Evolutionary conservation across 345 rosid species (phyloP), one percentile per base, ranked within the genome.

Genomic region (Linum tenue): DNA sequence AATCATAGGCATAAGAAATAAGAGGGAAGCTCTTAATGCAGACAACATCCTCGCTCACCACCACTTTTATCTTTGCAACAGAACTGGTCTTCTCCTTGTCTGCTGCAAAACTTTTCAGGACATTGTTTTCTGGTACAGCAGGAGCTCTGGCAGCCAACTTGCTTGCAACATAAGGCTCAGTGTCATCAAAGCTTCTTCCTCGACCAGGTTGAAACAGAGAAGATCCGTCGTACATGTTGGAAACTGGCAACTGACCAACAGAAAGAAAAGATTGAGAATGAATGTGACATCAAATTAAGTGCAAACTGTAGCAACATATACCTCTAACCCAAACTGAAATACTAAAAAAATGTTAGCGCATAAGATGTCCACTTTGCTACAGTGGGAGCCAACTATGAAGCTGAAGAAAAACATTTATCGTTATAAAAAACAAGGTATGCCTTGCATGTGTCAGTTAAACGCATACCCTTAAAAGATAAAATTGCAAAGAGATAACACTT

Each of bases 61-160:
- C 97, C 63, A 94, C 99, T 94, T 94, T 94, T 65, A 94, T 94
- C 84, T 94, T 94, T 42, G 99, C 99, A 62, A 90, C 99, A 67
- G 97, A 81, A 73, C 83, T 85, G 69, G 78, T 71, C 80, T 83
- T 88, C 68, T 90, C 95, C 78, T 85, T 90, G 70, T 94, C 99
- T 12, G 73, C 88, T 41, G 89, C 86, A 72, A 94, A 85, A 73
- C 85, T 85, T 73, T 80, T 83, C 62, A 80, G 65, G 72, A 87
- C 83, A 72, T 67, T 75, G 74, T 81, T 94, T 43, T 94, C 97
- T 6, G 90, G 84, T 65, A 79, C 73, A 14, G 64, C 87, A 65
- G 82, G 80, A 74, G 81, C 73, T 77, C 99, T 86, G 48, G 79
- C 83, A 73, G 83, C 73, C 75, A 82, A 95, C 71, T 86, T 85